Evolutionary conservation across 495 filamentous ascomycete species (phyloP).

Genomic region (Podospora fimiseda): DNA sequence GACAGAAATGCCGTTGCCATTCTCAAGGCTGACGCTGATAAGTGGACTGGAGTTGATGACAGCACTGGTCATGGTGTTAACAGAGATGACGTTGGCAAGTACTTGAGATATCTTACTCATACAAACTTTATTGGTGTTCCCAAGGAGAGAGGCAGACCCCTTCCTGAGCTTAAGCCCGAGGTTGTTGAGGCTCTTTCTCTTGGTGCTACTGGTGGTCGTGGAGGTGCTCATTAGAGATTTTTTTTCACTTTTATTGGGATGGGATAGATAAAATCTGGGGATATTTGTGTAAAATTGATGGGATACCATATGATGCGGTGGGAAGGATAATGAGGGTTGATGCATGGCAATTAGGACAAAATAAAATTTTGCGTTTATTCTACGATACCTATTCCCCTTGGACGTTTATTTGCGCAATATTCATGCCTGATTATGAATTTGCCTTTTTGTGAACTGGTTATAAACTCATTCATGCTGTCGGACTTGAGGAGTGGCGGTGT

Average conservation of each 20-base stretch:
- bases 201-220: conserved; percentile 25
- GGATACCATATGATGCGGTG: no score
- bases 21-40: conserved; percentile 52
- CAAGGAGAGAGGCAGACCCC: conserved; percentile 35
- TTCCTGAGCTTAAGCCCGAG: conserved; percentile 48
- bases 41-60: conserved; percentile 57
- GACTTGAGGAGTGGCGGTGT: no score
- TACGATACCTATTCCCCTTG: no score
- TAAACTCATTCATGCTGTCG: no score
- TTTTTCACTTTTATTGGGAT: neutral
- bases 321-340: no score
- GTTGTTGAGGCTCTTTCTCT: conserved; percentile 41
- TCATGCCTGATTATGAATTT: no score
- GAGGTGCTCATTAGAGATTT: conserved; percentile 19
- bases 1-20: conserved; percentile 63
- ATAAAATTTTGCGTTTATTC: no score
- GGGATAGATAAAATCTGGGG: no score
- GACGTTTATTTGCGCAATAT: no score
- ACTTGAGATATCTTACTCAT: conserved; percentile 63
- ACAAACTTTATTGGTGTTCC: conserved; percentile 65
- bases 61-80: conserved; percentile 57
- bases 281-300: no score
- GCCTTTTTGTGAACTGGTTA: no score
- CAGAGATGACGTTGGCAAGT: conserved; percentile 64
- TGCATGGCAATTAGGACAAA: no score